phyloP scores from a whole-genome alignment of 345 rosid species.

The Pistacia vera region DNA sequence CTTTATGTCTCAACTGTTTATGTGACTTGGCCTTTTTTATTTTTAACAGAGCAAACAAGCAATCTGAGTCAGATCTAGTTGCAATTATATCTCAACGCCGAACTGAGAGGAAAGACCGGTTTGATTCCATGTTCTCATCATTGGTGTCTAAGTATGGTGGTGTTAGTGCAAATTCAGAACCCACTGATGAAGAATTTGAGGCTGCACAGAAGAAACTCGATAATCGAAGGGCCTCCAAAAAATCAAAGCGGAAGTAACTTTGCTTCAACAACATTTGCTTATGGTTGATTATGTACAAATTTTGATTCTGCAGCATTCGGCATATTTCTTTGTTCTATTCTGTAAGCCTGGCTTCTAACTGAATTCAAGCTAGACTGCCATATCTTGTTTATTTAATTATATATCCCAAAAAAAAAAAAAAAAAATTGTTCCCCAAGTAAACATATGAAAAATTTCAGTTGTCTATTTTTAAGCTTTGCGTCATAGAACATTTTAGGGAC shows the following conservation, averaged over 20 bases:
- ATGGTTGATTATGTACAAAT: conserved; percentile 20
- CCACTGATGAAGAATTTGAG: conserved; percentile 90
- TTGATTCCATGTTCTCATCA: conserved; percentile 88
- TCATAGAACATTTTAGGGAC: background rate
- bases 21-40: conserved; percentile 10
- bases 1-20: background rate
- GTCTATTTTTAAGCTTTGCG: too few species aligned
- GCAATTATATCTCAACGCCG: conserved; percentile 67
- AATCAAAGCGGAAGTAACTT: conserved; percentile 44
- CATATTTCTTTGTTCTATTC: conserved; percentile 4
- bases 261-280: background rate
- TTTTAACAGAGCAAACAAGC: conserved; percentile 45
- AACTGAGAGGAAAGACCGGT: conserved; percentile 60
- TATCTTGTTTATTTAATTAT: background rate
- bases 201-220: conserved; percentile 76
- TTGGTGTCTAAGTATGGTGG: conserved; percentile 73
- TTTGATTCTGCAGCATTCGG: conserved; percentile 6
- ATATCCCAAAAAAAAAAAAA: background rate
- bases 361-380: background rate
- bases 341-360: background rate
- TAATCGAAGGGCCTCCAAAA: conserved; percentile 47
- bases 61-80: conserved; percentile 56
- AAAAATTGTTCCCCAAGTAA: background rate
- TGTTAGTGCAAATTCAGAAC: conserved; percentile 48
- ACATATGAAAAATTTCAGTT: background rate